Base-by-base conservation (phyloP, 2,329 filamentous ascomycete species). In the Phialocephala subalpina region DNA sequence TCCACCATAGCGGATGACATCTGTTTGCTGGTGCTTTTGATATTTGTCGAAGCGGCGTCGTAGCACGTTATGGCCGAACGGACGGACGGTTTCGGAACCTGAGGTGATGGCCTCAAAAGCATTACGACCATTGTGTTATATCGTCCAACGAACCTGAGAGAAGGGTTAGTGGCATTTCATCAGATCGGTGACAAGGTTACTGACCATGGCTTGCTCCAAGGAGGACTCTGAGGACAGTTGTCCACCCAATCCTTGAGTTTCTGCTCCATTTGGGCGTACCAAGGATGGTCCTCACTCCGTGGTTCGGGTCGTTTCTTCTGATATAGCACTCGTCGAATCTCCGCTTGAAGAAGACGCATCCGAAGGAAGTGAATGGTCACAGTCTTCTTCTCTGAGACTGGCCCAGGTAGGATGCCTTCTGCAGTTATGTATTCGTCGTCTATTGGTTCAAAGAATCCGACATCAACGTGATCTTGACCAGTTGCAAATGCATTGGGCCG, bases 311-410 rank as follows among this genome's bases (percentile, higher is more conserved):
- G 86, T 78, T 96, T 96, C 78, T 90, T 91, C 72, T 97, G 90
- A 76, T 99, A 98, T 0, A 98, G 82, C 7, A 89, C 90, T 65
- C 94, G 87, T 64, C 94, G 86, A 52, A 97, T 96, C 78, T 98
- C 95, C 16, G 94, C 88, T 77, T 97, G 94, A 14, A 94, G 82
- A 65, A 97, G 79, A 63, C 93, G 86, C 93, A 97, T 97, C 76
- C 92, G 95, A 82, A 94, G 94, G 73, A 97, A 96, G 77, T 99
- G 95, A 67, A 97, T 94, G 2, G 93, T 90, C 29, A 97, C 90
- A 73, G 92, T 87, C 78, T 99, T 99, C 75, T 92, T 93, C 71
- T 94, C 85, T 42, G 92, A 93, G 1, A 87, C 84, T 5, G 90
- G 90, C 0, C 90, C 92, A 0, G 89, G 85, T 25, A 88, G 81